phyloP scores from a whole-genome alignment of 1,139 yeast species.

The Arxiozyma slooffiae region DNA sequence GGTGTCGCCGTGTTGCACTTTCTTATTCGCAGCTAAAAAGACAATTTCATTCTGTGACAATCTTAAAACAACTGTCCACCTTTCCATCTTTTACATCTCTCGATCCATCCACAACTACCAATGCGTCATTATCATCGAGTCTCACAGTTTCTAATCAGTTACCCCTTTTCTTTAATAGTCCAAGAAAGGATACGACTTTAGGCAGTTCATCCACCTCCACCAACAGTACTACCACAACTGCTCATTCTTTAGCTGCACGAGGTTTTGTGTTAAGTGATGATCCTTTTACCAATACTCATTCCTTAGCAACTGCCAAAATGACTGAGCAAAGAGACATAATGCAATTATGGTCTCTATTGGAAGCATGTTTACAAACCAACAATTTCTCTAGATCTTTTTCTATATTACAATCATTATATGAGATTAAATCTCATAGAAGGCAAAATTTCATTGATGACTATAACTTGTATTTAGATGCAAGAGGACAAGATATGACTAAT shows the following conservation, averaged over 20 bases:
- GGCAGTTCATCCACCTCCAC: not conserved
- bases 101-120: not conserved
- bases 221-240: not conserved
- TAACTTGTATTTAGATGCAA: slow-evolving; percentile 37
- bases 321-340: slow-evolving; percentile 49
- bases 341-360: slow-evolving; percentile 63
- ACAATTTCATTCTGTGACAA: not conserved
- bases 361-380: slow-evolving; percentile 63
- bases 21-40: not conserved
- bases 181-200: not conserved
- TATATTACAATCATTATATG: slow-evolving; percentile 49
- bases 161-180: not conserved
- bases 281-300: slow-evolving; percentile 23
- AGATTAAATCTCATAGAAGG: slow-evolving; percentile 32
- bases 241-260: not conserved
- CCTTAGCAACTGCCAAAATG: slow-evolving; percentile 26
- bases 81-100: not conserved
- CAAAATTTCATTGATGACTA: slow-evolving; percentile 33
- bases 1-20: not conserved
- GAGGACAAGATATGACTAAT: slow-evolving; percentile 33
- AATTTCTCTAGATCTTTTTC: slow-evolving; percentile 66
- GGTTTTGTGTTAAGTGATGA: slow-evolving; percentile 6
- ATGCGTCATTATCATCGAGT: not conserved
- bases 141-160: not conserved
- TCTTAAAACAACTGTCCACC: not conserved